Evolutionary conservation across 805 yeast species (phyloP).

Genomic region (Debaryomyces maramus): DNA sequence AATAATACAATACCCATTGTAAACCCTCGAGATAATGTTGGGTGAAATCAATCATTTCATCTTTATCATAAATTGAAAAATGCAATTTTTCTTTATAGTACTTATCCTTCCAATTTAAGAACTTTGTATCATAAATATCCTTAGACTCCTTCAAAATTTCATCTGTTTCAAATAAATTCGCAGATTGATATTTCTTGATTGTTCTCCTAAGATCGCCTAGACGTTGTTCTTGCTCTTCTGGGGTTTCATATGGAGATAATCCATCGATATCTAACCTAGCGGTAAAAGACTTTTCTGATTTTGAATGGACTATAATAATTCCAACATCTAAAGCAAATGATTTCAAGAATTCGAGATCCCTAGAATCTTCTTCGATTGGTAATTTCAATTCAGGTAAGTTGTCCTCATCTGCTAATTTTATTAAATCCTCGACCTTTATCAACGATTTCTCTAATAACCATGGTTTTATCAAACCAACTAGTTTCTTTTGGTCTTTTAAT

Average conservation of each 20-base stretch:
- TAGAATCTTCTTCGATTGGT: slow-evolving; percentile 47
- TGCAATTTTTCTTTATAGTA: slow-evolving; percentile 82
- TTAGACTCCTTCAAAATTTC: slow-evolving; percentile 48
- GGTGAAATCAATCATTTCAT: slow-evolving; percentile 59
- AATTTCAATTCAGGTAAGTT: slow-evolving; percentile 34
- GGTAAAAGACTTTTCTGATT: slow-evolving; percentile 53
- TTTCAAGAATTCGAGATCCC: slow-evolving; percentile 60
- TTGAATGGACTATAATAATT: slow-evolving; percentile 63
- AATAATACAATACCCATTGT: slow-evolving; percentile 94
- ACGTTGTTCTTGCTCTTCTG: slow-evolving; percentile 61
- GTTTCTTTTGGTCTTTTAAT: slow-evolving; percentile 70
- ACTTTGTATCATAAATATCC: slow-evolving; percentile 69
- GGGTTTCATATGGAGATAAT: slow-evolving; percentile 62
- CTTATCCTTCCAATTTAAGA: slow-evolving; percentile 77
- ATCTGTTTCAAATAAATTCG: slow-evolving; percentile 62
- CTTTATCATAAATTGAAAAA: slow-evolving; percentile 62
- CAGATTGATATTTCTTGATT: slow-evolving; percentile 64
- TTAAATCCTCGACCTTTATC: slow-evolving; percentile 32
- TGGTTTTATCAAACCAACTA: slow-evolving; percentile 58
- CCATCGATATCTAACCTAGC: slow-evolving; percentile 74
- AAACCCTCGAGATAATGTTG: slow-evolving; percentile 89
- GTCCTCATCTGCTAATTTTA: slow-evolving; percentile 29
- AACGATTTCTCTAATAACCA: slow-evolving; percentile 45
- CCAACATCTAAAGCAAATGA: slow-evolving; percentile 67
- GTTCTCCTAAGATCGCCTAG: slow-evolving; percentile 50